These are phyloP conservation scores for Neurospora africana DNA, from an alignment of 495 filamentous ascomycete species.

Conservation along the genomic window DNA sequence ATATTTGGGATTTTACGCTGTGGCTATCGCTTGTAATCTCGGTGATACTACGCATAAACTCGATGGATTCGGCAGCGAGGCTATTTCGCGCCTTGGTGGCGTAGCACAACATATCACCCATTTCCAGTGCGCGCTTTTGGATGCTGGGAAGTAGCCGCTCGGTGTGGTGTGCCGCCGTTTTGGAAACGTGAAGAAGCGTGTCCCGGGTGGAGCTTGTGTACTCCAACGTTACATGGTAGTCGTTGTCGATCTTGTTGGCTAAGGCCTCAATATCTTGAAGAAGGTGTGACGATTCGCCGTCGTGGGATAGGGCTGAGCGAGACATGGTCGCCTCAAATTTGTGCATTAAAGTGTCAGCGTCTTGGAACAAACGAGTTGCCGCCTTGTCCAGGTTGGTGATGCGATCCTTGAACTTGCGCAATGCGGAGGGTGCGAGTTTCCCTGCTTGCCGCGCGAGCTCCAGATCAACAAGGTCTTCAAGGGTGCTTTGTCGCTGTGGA, in stretches of 20 bases:
- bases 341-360: slow-evolving; percentile 34
- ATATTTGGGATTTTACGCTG: slow-evolving; percentile 58
- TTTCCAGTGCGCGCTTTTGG: slow-evolving; percentile 56
- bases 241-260: slow-evolving; percentile 73
- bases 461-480: slow-evolving; percentile 64
- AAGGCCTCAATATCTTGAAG: slow-evolving; percentile 80
- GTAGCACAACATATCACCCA: slow-evolving; percentile 60
- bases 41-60: slow-evolving; percentile 71
- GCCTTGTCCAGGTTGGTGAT: slow-evolving; percentile 37
- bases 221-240: slow-evolving; percentile 68
- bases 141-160: slow-evolving; percentile 79
- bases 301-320: slow-evolving; percentile 30
- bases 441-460: slow-evolving; percentile 56
- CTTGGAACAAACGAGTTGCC: slow-evolving; percentile 33
- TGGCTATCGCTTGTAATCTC: slow-evolving; percentile 62
- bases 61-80: slow-evolving; percentile 46
- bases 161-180: slow-evolving; percentile 77
- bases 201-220: slow-evolving; percentile 60
- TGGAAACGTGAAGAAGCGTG: slow-evolving; percentile 68
- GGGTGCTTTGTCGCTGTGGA: slow-evolving; percentile 33
- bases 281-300: slow-evolving; percentile 39
- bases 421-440: slow-evolving; percentile 32
- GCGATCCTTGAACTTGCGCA: slow-evolving; percentile 35
- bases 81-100: slow-evolving; percentile 51
- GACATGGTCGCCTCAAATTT: slow-evolving; percentile 40